Evolutionary conservation across 495 filamentous ascomycete species (phyloP).

Genomic region (Tuber umbilicatum): DNA sequence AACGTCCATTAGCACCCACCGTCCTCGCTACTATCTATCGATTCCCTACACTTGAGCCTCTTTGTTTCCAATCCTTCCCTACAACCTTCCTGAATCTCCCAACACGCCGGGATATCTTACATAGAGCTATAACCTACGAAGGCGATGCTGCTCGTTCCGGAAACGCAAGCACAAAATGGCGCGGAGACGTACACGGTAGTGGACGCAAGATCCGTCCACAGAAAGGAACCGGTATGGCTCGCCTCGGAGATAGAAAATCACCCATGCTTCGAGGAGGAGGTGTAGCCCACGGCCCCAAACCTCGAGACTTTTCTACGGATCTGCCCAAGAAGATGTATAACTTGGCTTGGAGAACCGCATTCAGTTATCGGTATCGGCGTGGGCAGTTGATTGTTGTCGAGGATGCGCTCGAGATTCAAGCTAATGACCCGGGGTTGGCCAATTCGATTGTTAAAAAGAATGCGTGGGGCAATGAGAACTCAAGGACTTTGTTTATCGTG

Average conservation of each 20-base stretch:
- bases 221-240: conserved; percentile 76
- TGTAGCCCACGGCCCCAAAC: conserved; percentile 76
- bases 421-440: conserved; percentile 54
- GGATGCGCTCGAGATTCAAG: conserved; percentile 58
- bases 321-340: conserved; percentile 90
- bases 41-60: conserved; percentile 84
- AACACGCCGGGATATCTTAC: conserved; percentile 83
- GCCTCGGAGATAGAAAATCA: conserved; percentile 70
- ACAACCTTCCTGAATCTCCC: conserved; percentile 76
- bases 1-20: conserved; percentile 46
- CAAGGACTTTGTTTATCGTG: conserved; percentile 75
- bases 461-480: conserved; percentile 61
- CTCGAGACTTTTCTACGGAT: conserved; percentile 76
- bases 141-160: conserved; percentile 82
- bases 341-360: conserved; percentile 86
- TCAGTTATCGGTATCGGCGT: conserved; percentile 80
- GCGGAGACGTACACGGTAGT: conserved; percentile 75
- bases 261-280: conserved; percentile 82
- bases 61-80: conserved; percentile 70
- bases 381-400: conserved; percentile 82
- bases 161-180: conserved; percentile 76
- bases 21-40: conserved; percentile 78
- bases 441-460: conserved; percentile 60
- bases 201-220: conserved; percentile 69
- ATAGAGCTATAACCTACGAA: conserved; percentile 87